phyloP scores from a whole-genome alignment of 441 rosid genomes.

The Adansonia madagascariensis region DNA sequence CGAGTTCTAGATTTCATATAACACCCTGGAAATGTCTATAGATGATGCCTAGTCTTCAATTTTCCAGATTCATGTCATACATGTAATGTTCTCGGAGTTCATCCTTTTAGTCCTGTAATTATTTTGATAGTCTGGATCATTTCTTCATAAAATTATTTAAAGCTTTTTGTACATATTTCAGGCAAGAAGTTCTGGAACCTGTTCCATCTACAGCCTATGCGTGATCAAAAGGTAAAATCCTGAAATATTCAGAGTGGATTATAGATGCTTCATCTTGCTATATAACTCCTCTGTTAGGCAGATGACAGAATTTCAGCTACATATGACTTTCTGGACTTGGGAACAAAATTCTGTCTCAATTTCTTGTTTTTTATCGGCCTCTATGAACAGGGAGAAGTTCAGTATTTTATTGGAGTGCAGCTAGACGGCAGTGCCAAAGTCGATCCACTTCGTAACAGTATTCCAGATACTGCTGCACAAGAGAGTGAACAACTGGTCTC shows the following conservation, averaged over 20 bases:
- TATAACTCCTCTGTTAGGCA: constrained; percentile 11
- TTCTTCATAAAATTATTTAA: neutral
- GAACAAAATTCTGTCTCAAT: no score
- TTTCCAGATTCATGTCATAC: constrained; percentile 11
- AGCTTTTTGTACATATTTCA: constrained; percentile 31
- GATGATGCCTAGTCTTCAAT: neutral
- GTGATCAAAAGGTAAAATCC: constrained; percentile 88
- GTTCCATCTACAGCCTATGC: constrained; percentile 99
- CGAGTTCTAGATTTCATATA: constrained; percentile 4
- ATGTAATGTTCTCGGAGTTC: neutral
- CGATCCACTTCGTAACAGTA: constrained; percentile 74
- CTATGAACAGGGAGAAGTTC: constrained; percentile 84
- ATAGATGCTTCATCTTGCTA: neutral
- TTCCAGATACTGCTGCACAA: constrained; percentile 66
- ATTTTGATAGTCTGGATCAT: neutral
- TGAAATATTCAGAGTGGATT: constrained; percentile 8
- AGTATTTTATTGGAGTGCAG: constrained; percentile 97
- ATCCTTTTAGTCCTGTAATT: no score
- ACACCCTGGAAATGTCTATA: no score
- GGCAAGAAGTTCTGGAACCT: constrained; percentile 99
- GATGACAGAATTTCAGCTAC: constrained; percentile 1
- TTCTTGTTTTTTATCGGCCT: constrained; percentile 11
- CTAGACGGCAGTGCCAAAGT: constrained; percentile 93
- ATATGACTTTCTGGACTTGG: neutral
- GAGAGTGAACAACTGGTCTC: constrained; percentile 76